Base-by-base conservation (phyloP, 78 protist species). In the Neovahlkampfia damariscottae region DNA sequence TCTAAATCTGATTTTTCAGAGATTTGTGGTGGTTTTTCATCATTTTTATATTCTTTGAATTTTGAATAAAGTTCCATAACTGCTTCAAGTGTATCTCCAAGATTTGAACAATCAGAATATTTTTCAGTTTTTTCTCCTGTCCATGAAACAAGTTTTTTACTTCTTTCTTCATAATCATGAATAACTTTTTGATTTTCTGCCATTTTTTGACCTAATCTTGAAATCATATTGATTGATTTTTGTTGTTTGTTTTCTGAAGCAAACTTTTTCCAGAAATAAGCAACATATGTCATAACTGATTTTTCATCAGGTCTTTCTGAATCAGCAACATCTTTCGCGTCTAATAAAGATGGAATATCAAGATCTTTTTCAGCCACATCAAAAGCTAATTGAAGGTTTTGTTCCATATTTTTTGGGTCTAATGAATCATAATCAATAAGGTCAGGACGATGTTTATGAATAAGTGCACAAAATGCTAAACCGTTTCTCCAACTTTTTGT, bases 281-380 rank as follows among this genome's bases (percentile, higher is more conserved):
- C 77, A 5, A 87, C 85, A 69, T 82, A 87, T 27, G 91, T 89
- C 91, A 89, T 89, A 59, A 89, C 83, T 0, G 90, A 87, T 58
- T 81, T 67, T 62, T 87, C 93, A 79, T 89, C 93, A 62, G 93
- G 93, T 7, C 79, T 72, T 8, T 74, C 68, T 35, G 77, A 80
- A n/a, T n/a, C n/a, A 36, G 84, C 74, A 81, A 89, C 73, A 70
- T 89, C 93, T 6, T 74, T 71, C 31, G 82, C 89, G 37, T 89
- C 93, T 29, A 89, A 38, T 81, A 89, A 82, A 66, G 67, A 76
- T 41, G 91, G 86, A 69, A 89, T 87, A 71, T 81, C 93, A 0
- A 89, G 32, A 68, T 81, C 79, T 67, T 50, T 40, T 71, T 89
- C 93, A 35, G 93, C 91, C 8, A 89, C 41, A 66, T 83, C 86